These are phyloP conservation scores for Suillus tomentosus DNA, from an alignment of 768 basidiomycete genomes.

Conservation along the genomic window DNA sequence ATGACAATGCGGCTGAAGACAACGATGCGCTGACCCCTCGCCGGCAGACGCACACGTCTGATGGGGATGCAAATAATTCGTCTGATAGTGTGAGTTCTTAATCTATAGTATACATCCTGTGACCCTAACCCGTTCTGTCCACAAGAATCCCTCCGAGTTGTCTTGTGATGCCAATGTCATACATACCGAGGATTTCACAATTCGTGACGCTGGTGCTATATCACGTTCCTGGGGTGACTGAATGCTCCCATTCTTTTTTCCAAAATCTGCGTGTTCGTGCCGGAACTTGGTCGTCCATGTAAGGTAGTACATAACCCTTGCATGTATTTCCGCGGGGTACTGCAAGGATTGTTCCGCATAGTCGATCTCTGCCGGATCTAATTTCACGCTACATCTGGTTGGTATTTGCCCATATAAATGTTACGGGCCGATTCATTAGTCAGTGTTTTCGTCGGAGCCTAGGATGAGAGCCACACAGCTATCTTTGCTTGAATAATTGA, in stretches of 20 bases:
- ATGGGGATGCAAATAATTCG: constrained; percentile 4
- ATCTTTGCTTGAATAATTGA: constrained; percentile 6
- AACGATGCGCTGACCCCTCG: constrained; percentile 13
- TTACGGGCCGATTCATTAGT: constrained; percentile 9
- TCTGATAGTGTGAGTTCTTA: constrained; percentile 4
- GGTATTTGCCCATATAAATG: not conserved
- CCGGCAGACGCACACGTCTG: constrained; percentile 4
- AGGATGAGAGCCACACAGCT: constrained; percentile 1
- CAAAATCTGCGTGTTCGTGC: constrained; percentile 31
- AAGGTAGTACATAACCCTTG: constrained; percentile 24
- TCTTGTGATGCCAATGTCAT: constrained; percentile 17
- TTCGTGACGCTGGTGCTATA: constrained; percentile 35
- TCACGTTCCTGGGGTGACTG: constrained; percentile 38
- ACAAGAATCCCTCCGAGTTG: constrained; percentile 16
- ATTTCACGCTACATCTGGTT: constrained; percentile 15
- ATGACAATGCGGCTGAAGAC: constrained; percentile 3
- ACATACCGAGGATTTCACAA: constrained; percentile 29
- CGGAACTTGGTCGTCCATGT: constrained; percentile 26
- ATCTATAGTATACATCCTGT: constrained; percentile 10
- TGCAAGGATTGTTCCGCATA: constrained; percentile 31
- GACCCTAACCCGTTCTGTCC: constrained; percentile 10
- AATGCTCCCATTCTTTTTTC: constrained; percentile 17
- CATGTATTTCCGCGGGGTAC: constrained; percentile 30
- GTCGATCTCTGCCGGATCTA: constrained; percentile 31
- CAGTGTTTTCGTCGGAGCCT: not conserved